phyloP scores from a whole-genome alignment of 2,329 filamentous ascomycete genomes.

The Amphichorda felina region DNA sequence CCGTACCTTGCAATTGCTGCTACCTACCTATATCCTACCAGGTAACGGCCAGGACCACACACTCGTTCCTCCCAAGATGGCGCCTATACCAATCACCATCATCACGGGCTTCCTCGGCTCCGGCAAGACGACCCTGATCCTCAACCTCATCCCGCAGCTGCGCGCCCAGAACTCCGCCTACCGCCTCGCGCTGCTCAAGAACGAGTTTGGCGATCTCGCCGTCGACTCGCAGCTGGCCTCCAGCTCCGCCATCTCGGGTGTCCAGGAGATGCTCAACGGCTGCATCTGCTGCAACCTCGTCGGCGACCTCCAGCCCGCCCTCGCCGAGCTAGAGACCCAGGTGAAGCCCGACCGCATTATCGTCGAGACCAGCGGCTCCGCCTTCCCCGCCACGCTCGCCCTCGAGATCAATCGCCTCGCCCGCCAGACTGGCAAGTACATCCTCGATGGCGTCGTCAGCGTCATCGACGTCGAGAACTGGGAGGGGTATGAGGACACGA shows the following conservation, averaged over 20 bases:
- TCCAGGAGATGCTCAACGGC: constrained; percentile 87
- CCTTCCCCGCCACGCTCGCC: constrained; percentile 78
- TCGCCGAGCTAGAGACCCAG: constrained; percentile 55
- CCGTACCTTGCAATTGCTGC: no score
- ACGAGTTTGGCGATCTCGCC: constrained; percentile 93
- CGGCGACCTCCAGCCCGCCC: constrained; percentile 72
- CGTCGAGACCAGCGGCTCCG: constrained; percentile 83
- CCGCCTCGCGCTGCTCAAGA: constrained; percentile 89
- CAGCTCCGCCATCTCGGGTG: constrained; percentile 72
- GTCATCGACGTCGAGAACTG: constrained; percentile 95
- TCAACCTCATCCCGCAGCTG: constrained; percentile 88
- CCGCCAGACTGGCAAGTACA: constrained; percentile 55
- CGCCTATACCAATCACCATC: constrained; percentile 81
- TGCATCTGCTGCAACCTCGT: constrained; percentile 99
- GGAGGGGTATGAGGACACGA: constrained; percentile 84
- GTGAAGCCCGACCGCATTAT: constrained; percentile 70
- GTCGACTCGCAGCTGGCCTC: constrained; percentile 87
- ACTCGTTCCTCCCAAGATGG: constrained; percentile 31
- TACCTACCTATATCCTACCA: no score
- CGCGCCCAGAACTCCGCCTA: constrained; percentile 59
- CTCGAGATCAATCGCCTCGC: constrained; percentile 79
- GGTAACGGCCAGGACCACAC: constrained; percentile 13
- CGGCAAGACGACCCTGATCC: constrained; percentile 90
- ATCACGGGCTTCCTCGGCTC: constrained; percentile 93
- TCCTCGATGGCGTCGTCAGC: constrained; percentile 76